These are phyloP conservation scores for Samsoniella hepiali DNA, from an alignment of 2,329 filamentous ascomycete species.

Conservation along the genomic window DNA sequence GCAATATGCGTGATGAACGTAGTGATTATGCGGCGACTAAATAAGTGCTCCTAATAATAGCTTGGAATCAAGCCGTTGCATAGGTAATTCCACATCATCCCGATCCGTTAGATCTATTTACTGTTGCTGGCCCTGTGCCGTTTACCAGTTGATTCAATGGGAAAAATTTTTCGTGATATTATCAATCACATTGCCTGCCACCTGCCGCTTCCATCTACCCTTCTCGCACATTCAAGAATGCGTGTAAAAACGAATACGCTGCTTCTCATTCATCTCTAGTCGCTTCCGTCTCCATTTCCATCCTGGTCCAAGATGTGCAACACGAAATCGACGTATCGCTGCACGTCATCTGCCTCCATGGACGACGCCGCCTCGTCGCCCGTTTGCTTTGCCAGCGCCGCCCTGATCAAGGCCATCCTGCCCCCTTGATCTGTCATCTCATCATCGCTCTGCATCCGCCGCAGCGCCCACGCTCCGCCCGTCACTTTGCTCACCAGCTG, in stretches of 20 bases:
- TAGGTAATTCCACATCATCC: not conserved
- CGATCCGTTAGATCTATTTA: not conserved
- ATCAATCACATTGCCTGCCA: not conserved
- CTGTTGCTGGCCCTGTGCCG: not conserved
- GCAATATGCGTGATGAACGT: not conserved
- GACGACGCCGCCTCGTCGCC: not conserved
- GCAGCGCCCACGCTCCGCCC: not conserved
- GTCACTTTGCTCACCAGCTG: not conserved
- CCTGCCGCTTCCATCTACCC: not conserved
- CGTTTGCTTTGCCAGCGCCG: not conserved
- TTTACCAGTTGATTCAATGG: not conserved
- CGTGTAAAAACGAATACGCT: not conserved
- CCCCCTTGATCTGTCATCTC: no score
- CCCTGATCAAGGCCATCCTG: not conserved
- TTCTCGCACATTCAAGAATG: not conserved
- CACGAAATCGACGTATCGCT: not conserved
- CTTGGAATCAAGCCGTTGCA: not conserved
- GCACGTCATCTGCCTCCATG: not conserved
- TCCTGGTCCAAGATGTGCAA: not conserved
- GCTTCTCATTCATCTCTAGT: slow-evolving; percentile 9
- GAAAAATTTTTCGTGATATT: not conserved
- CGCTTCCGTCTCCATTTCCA: not conserved
- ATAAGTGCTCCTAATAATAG: not conserved
- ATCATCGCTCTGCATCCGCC: not conserved
- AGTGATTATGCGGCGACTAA: not conserved